These are phyloP conservation scores for Fusarium sp. DNA, from an alignment of 2,329 filamentous ascomycete genomes.

Conservation along the genomic window DNA sequence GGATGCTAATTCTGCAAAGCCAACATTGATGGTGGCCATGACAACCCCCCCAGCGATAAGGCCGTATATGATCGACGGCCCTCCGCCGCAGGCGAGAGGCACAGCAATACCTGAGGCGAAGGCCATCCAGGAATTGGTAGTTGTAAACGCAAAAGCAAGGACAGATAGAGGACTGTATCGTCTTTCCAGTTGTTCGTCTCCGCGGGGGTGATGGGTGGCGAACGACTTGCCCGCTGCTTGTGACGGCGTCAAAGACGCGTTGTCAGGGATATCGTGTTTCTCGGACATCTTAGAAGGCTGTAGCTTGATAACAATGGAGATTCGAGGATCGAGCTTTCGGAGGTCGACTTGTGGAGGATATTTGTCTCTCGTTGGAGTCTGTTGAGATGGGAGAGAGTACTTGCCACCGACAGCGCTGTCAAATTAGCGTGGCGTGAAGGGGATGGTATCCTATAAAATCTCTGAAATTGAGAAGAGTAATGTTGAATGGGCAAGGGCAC, in stretches of 20 bases:
- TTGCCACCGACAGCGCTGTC: slow-evolving; percentile 2
- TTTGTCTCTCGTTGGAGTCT: too few species aligned
- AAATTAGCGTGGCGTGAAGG: not conserved
- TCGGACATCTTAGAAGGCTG: slow-evolving; percentile 30
- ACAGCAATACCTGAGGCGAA: slow-evolving; percentile 46
- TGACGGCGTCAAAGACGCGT: slow-evolving; percentile 33
- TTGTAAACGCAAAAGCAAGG: slow-evolving; percentile 47
- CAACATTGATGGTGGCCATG: slow-evolving; percentile 45
- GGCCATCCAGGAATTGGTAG: slow-evolving; percentile 48
- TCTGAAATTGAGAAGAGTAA: too few species aligned
- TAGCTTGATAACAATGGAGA: too few species aligned
- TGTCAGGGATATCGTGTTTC: slow-evolving; percentile 27
- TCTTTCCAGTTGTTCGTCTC: slow-evolving; percentile 38
- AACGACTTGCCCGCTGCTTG: slow-evolving; percentile 35
- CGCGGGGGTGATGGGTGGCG: slow-evolving; percentile 8
- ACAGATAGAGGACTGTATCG: slow-evolving; percentile 46
- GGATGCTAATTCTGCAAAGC: slow-evolving; percentile 47
- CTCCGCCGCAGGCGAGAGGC: slow-evolving; percentile 45
- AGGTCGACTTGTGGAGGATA: too few species aligned
- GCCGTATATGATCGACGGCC: slow-evolving; percentile 46
- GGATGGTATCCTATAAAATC: not conserved
- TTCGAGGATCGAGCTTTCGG: too few species aligned
- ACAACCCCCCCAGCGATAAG: slow-evolving; percentile 41
- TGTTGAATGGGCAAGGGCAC: not conserved
- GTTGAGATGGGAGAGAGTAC: too few species aligned